phyloP scores from a whole-genome alignment of 768 basidiomycete genomes.

The Candolleomyces eurysporus region DNA sequence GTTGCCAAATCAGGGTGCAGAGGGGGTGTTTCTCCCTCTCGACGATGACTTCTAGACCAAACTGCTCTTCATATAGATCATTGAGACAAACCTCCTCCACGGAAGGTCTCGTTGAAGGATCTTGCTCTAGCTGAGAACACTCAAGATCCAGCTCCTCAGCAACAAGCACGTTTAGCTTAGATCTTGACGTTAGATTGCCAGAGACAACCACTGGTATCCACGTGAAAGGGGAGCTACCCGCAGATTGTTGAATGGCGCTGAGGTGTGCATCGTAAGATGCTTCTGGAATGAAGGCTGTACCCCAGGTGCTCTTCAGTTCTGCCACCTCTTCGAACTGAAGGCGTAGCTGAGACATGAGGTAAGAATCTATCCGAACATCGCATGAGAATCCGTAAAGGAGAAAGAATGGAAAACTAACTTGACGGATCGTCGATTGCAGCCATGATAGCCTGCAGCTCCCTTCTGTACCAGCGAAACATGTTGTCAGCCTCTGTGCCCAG shows the following conservation, averaged over 20 bases:
- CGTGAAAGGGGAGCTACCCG: background rate
- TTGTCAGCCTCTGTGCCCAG: conserved; percentile 30
- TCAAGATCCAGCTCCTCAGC: background rate
- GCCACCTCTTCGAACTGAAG: background rate
- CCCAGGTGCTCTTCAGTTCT: background rate
- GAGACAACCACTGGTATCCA: background rate
- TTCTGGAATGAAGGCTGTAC: background rate
- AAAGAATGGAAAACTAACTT: conserved; percentile 16
- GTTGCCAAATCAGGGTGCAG: no score
- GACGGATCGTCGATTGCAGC: conserved; percentile 14
- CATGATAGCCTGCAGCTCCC: conserved; percentile 25
- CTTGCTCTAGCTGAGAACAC: background rate
- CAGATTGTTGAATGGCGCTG: background rate
- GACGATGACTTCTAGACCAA: no score
- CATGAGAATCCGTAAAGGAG: background rate
- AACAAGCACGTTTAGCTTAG: background rate
- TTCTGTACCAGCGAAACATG: conserved; percentile 31
- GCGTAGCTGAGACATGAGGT: background rate
- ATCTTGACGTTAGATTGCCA: background rate
- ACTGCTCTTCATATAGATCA: no score
- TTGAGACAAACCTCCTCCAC: no score
- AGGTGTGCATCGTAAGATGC: background rate
- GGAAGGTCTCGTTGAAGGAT: no score
- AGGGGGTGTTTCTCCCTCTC: no score
- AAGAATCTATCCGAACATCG: background rate